Evolutionary conservation across 331 rosid genomes (phyloP), one percentile per base, ranked within the genome.

Genomic region (Saraca asoca): DNA sequence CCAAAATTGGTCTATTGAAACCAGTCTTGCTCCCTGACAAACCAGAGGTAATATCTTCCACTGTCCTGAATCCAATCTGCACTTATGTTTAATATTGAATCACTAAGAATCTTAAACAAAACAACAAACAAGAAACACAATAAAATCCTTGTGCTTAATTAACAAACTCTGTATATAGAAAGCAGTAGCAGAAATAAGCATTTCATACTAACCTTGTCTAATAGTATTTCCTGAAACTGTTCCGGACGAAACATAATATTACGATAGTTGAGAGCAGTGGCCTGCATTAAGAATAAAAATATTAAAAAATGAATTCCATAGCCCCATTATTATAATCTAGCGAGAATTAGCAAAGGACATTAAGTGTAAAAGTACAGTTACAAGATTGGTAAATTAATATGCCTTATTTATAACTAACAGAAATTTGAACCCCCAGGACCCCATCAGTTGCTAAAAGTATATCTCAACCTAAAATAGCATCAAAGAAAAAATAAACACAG

Each of bases 1-100:
- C 91, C 78, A 88, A 71, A 77, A 90, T 88, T 17, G 97, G 96
- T 58, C 98, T 82, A 59, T 94, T 78, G 85, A 94, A 94, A 77
- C 98, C 98, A 12, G 83, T 52, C 66, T 80, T 94, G 83, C 81
- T 77, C 70, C 82, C 82, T 2, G 86, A 68, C 78, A 90, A 74
- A 49, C 80, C 81, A 42, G 90, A 61, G 73, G 87, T 84, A 57
- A 90, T 34, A 64, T 84, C 87, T 75, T 82, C 90, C 16, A 88
- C 95, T 6, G 78, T 81, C 77, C 89, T 79, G 74, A 94, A 94
- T 66, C 98, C 97, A 79, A 90, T 80, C 98, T 90, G 83, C 63
- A 60, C 55, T 59, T 66, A 38, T n/a, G 70, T 74, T 18, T 13
- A 39, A 24, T 24, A 24, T 24, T 24, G 31, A 24, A 24, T 24